Base-by-base conservation (phyloP, 108 stramenopile species). In the Nitzschia sp. region DNA sequence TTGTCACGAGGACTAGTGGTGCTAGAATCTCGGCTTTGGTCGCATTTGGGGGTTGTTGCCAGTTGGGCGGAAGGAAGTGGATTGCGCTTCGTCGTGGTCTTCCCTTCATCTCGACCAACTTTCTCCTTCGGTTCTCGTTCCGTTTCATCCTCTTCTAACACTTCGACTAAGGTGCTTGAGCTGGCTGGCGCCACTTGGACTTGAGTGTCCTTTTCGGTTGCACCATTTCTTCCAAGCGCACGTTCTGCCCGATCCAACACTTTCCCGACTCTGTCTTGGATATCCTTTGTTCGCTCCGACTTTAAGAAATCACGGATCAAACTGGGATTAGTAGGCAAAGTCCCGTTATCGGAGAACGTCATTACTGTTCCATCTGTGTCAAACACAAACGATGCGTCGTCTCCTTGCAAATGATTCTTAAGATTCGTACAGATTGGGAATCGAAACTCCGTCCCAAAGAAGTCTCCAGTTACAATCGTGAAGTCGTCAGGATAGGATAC, bases 361-460 rank as follows among this genome's bases (percentile, higher is more conserved):
- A 4, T 5, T 15, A 59, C 6, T 1, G 17, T 46, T 1, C 15
- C 26, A 30, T 46, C 1, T 17, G 46, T 64, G 11, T 53, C 65
- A 31, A 13, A 21, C n/a, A 51, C 17, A 54, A 66, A 51, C 2
- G 65, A n/a, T n/a, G n/a, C 53, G 3, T 35, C 31, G 11, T 57
- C 64, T 2, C 63, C 61, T 26, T 59, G 33, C 0, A 38, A 25
- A 5, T 21, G 21, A 2, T 6, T 21, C 32, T 46, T 38, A n/a
- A 58, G 46, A 3, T 33, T 24, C 0, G 46, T 53, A 67, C 74
- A 75, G 38, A 67, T 67, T 2, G 74, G 74, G 17, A 75, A 46
- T 13, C 21, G 38, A 6, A 75, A n/a, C 15, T 75, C 56, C 28
- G 48, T 18, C 5, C 66, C 66, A 36, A 75, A 75, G 45, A 75